These are phyloP conservation scores for Tolypocladium inflatum DNA, from an alignment of 2,329 filamentous ascomycete species.

Conservation along the genomic window DNA sequence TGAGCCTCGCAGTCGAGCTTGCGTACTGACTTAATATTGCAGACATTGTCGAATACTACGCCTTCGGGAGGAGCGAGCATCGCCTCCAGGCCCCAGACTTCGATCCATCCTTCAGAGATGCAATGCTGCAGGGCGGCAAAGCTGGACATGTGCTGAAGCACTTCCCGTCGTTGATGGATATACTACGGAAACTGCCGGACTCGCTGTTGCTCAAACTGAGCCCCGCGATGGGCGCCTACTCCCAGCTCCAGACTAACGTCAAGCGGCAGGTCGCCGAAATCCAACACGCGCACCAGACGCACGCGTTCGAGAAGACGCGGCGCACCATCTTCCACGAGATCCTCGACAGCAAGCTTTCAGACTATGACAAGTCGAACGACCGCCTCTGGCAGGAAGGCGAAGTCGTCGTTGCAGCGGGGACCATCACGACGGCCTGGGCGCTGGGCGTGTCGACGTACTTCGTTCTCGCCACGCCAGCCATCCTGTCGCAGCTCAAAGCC, in stretches of 20 bases:
- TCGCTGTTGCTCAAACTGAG: too few species aligned
- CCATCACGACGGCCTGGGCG: constrained; percentile 23
- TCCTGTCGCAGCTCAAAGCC: constrained; percentile 16
- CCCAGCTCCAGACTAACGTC: too few species aligned
- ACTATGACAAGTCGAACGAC: constrained; percentile 18
- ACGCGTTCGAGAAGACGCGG: constrained; percentile 1
- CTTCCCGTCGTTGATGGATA: too few species aligned
- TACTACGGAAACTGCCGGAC: too few species aligned
- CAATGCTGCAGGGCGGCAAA: too few species aligned
- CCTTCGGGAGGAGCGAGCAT: neutral
- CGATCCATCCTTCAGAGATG: neutral
- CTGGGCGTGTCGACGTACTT: constrained; percentile 24
- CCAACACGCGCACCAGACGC: too few species aligned
- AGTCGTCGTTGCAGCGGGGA: constrained; percentile 23
- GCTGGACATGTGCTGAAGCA: too few species aligned
- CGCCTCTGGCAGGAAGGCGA: constrained; percentile 23
- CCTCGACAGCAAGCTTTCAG: constrained; percentile 16
- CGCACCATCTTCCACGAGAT: constrained; percentile 20
- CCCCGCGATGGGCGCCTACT: too few species aligned
- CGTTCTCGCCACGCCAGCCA: constrained; percentile 20
- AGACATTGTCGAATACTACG: neutral
- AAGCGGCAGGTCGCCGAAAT: too few species aligned
- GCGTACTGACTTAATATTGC: too few species aligned
- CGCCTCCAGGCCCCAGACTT: neutral
- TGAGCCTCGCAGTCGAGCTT: too few species aligned